phyloP scores from a whole-genome alignment of 768 basidiomycete genomes.

The Gautieria morchelliformis region DNA sequence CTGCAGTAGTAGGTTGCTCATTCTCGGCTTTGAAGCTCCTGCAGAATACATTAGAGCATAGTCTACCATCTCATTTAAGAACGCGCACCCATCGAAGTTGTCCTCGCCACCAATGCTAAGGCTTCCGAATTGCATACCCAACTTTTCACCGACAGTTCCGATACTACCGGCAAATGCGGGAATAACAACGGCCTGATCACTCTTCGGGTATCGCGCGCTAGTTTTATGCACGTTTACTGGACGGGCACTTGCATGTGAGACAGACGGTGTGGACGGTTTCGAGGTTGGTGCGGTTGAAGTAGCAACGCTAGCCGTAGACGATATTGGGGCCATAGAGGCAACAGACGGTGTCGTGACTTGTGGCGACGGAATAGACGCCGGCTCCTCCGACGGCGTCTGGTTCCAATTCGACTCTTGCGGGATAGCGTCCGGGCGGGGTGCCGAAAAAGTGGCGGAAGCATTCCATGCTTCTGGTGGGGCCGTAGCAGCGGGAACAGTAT shows the following conservation, averaged over 20 bases:
- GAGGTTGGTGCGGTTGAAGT: constrained; percentile 19
- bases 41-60: constrained; percentile 7
- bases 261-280: constrained; percentile 31
- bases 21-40: constrained; percentile 15
- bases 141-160: constrained; percentile 51
- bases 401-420: constrained; percentile 17
- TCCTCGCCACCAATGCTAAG: constrained; percentile 64
- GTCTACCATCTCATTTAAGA: neutral
- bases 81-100: constrained; percentile 35
- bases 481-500: constrained; percentile 3
- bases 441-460: constrained; percentile 4
- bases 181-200: constrained; percentile 76
- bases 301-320: constrained; percentile 34
- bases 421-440: constrained; percentile 17
- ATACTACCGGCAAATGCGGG: constrained; percentile 51
- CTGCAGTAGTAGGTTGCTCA: constrained; percentile 9
- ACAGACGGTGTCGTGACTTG: constrained; percentile 10
- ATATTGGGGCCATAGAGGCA: constrained; percentile 21
- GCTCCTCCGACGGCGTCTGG: constrained; percentile 13
- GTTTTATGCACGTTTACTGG: constrained; percentile 44
- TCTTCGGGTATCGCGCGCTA: constrained; percentile 58
- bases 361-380: constrained; percentile 23
- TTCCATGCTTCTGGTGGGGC: constrained; percentile 5
- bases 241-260: constrained; percentile 32
- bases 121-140: constrained; percentile 89